Evolutionary conservation across 2,329 filamentous ascomycete species (phyloP), one percentile per base, ranked within the genome.

Genomic region (Alternaria longipes): DNA sequence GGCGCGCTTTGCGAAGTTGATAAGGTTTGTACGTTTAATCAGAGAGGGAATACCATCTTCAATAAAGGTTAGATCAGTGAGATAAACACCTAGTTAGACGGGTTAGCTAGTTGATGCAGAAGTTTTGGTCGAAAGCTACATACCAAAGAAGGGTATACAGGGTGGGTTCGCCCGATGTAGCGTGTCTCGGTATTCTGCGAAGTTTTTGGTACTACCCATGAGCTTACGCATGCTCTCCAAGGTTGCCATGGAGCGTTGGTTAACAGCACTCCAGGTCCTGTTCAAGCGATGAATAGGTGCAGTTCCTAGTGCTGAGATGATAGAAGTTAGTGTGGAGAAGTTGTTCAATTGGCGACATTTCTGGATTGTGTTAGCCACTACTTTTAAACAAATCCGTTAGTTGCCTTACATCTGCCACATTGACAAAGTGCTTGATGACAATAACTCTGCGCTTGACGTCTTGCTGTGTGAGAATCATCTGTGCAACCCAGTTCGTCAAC

Each of bases 171-270:
- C 93, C 56, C 90, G 90, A 82, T 97, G 94, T 56, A 99, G 84
- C 28, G 93, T 90, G 77, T 98, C 95, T 77, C 95, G 89, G 79
- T 99, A 99, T 80, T 97, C 94, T 71, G 91, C 91, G 83, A 98
- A 99, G 80, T 99, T 99, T 84, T 97, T 97, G 46, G 93, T 97
- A 80, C 93, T 97, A 22, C 91, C 92, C 93, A 99, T 99, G 58
- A 98, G 86, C 68, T 90, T 90, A 56, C 94, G 91, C 93, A 99
- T 97, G 51, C 88, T 90, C 79, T 99, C 95, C 38, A 99, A 82
- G 8, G 91, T 89, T 12, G 86, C 84, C 67, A 90, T 90, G 2
- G 93, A 95, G 67, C 93, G 91, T 56, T 92, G 90, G 60, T 94
- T 95, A 34, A 98, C 93, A 76, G 95, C 91, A 64, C 92, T 90